Percentiles rank a stretch among this genome's conserved stretches.
phyloP scores from a whole-genome alignment of 1,139 yeast species.

The Taiozyma sp. region DNA sequence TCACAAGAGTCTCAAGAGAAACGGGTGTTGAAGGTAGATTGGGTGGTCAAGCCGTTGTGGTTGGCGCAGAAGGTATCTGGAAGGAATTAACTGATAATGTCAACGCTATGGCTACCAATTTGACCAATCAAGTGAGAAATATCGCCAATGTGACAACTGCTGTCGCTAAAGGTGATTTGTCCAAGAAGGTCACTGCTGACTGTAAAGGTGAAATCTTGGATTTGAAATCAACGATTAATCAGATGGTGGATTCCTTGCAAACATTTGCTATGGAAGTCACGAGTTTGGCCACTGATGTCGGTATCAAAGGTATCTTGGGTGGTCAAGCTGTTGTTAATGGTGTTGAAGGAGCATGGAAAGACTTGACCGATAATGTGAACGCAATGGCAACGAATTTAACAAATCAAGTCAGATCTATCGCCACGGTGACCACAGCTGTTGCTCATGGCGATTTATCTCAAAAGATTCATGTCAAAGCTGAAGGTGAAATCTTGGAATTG shows the following conservation, averaged over 20 bases:
- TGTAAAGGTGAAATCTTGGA: constrained; percentile 94
- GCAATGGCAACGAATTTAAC: constrained; percentile 88
- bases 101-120: constrained; percentile 87
- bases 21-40: constrained; percentile 90
- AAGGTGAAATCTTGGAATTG: constrained; percentile 80
- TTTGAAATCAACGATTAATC: constrained; percentile 81
- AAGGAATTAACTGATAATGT: constrained; percentile 87
- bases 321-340: constrained; percentile 92
- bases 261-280: constrained; percentile 89
- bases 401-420: constrained; percentile 85
- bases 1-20: constrained; percentile 85
- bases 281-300: constrained; percentile 82
- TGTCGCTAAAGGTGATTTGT: constrained; percentile 89
- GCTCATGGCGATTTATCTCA: constrained; percentile 89
- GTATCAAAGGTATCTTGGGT: constrained; percentile 84
- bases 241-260: constrained; percentile 89
- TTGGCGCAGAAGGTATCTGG: constrained; percentile 90
- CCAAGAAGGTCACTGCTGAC: constrained; percentile 84
- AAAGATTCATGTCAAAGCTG: constrained; percentile 86
- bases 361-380: constrained; percentile 84
- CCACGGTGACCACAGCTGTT: constrained; percentile 88
- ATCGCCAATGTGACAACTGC: constrained; percentile 92
- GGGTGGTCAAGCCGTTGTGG: constrained; percentile 88
- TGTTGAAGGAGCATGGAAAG: constrained; percentile 93
- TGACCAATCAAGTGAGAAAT: constrained; percentile 88